Base-by-base conservation (phyloP, 495 filamentous ascomycete genomes). In the Letharia lupina region DNA sequence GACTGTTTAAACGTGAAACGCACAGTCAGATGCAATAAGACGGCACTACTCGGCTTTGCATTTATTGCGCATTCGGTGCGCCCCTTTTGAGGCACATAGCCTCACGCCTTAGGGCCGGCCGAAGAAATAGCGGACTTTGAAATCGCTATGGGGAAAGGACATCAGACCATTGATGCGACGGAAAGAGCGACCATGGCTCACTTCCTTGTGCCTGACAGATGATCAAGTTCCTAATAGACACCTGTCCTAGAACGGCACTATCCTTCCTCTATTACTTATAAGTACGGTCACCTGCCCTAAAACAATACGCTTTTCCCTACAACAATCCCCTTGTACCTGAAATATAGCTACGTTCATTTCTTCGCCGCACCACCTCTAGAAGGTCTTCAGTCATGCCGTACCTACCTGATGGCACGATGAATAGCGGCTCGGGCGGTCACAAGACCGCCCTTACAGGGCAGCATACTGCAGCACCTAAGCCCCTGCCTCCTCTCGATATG, bases 331-430 rank as follows among this genome's bases (percentile, higher is more conserved):
- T 28, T 35, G 28, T 56, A 16, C 52, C 5, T 28, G 31, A 7
- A 28, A 33, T 1, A 56, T 18, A 56, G 13, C 9, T 13, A 16
- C 28, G 15, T 10, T 7, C 31, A 15, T 56, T 56, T 35, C 13
- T 35, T 16, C 4, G 18, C 13, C 13, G 18, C 15, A 56, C 31
- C 18, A 18, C 13, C 52, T 56, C 1, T 6, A 35, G 1, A 35
- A 47, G 15, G 15, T 31, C 12, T 60, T 65, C 23, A 47, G 33
- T 50, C 58, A 66, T 66, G 64, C 64, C 58, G 35, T 37, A 58
- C 13, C 48, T 61, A 35, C 39, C 35, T 20, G 48, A 54, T 56
- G 52, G 35, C 10, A 56, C 31, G 5, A 35, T 56, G 52, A 35
- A 56, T 9, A 12, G 13, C 10, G 48, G 48, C 48, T 52, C 48